phyloP scores from a whole-genome alignment of 495 filamentous ascomycete species.

The Aspergillus affinis region DNA sequence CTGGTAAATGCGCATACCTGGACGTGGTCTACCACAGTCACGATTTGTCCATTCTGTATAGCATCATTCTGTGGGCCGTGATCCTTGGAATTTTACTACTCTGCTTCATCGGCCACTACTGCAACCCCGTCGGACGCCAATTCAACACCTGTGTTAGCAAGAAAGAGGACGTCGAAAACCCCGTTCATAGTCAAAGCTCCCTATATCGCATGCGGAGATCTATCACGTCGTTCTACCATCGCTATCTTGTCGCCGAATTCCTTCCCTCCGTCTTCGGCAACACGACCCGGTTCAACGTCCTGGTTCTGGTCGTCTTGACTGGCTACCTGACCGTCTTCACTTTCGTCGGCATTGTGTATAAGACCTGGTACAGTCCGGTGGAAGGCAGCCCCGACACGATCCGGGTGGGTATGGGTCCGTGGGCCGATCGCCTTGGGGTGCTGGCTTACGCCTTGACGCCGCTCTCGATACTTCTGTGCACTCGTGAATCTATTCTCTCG shows the following conservation, averaged over 20 bases:
- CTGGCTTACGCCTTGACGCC: conserved; percentile 68
- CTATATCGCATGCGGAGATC: conserved; percentile 19
- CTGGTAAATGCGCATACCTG: conserved; percentile 62
- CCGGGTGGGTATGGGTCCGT: conserved; percentile 58
- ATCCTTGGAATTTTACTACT: conserved; percentile 51
- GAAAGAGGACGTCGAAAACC: conserved; percentile 10
- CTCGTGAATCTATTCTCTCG: conserved; percentile 59
- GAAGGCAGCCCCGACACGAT: conserved; percentile 51
- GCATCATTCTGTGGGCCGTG: conserved; percentile 59
- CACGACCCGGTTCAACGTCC: conserved; percentile 45
- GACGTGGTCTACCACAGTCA: conserved; percentile 61
- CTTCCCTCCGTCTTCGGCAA: conserved; percentile 34
- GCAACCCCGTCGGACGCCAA: conserved; percentile 14
- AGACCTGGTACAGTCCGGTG: conserved; percentile 60
- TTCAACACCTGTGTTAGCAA: conserved; percentile 8
- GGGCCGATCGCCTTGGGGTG: conserved; percentile 60
- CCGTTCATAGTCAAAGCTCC: conserved; percentile 10
- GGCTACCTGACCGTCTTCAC: conserved; percentile 60
- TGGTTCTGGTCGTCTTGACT: conserved; percentile 48
- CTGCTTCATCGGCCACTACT: conserved; percentile 38
- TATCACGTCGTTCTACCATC: conserved; percentile 18
- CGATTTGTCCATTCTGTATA: conserved; percentile 59
- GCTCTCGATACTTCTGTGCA: conserved; percentile 57
- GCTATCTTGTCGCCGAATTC: conserved; percentile 41
- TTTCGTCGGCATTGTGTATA: conserved; percentile 60